Percentiles rank a stretch among this genome's conserved stretches.
phyloP scores from a whole-genome alignment of 2,329 filamentous ascomycete species.

The Aspergillus brasiliensis region DNA sequence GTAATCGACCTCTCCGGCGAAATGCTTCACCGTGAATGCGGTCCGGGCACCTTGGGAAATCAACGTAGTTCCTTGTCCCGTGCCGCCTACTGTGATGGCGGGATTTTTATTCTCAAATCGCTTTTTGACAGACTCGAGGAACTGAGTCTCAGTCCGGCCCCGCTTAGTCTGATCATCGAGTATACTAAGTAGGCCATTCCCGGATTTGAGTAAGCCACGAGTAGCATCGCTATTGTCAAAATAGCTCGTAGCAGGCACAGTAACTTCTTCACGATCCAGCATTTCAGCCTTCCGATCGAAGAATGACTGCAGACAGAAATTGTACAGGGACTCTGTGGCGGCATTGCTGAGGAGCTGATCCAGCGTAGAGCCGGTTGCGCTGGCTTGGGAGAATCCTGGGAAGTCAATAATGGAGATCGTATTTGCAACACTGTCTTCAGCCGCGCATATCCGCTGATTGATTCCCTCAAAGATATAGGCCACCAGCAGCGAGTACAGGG shows the following conservation, averaged over 20 bases:
- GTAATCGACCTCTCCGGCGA: conserved; percentile 95
- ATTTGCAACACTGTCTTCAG: conserved; percentile 86
- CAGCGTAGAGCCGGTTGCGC: conserved; percentile 78
- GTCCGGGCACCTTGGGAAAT: conserved; percentile 77
- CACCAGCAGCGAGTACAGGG: conserved; percentile 89
- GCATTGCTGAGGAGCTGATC: conserved; percentile 96
- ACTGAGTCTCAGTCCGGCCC: conserved; percentile 82
- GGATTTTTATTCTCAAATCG: conserved; percentile 94
- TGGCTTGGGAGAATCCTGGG: conserved; percentile 85
- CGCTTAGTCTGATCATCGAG: conserved; percentile 93
- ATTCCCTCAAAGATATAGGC: conserved; percentile 91
- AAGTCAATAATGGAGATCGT: conserved; percentile 96
- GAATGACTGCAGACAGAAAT: conserved; percentile 91
- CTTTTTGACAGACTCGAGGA: conserved; percentile 87
- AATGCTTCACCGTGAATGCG: conserved; percentile 89
- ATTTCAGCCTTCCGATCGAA: conserved; percentile 93
- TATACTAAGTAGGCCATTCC: conserved; percentile 91
- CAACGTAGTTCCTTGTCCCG: conserved; percentile 86
- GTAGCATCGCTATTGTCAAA: conserved; percentile 97
- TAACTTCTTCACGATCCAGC: conserved; percentile 91
- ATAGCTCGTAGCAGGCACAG: conserved; percentile 87
- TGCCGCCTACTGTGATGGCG: conserved; percentile 76
- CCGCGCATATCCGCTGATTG: conserved; percentile 84
- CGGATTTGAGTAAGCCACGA: conserved; percentile 84
- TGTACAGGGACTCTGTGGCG: conserved; percentile 87